Evolutionary conservation across 2,329 filamentous ascomycete species (phyloP), one percentile per base, ranked within the genome.

Genomic region (Cyphellophora attinorum): DNA sequence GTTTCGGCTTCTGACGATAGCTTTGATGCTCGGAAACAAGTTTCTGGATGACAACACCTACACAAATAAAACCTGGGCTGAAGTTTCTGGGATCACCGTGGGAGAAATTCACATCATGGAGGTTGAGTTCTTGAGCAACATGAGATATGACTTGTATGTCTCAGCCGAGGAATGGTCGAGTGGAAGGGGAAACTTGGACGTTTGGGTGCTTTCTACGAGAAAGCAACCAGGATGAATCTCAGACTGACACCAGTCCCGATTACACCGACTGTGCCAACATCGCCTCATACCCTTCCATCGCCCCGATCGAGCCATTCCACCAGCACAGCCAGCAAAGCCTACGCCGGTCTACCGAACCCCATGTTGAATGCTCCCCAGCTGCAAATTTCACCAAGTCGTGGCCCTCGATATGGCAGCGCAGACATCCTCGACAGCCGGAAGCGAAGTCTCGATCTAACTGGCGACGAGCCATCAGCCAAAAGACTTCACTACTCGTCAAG

Each of bases 41-140:
- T 98, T 96, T 56, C 65, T 98, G 50, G 91, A 98, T 55, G 91
- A 98, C 59, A 98, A 96, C 58, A 96, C 91, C 0, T 98, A 98
- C 61, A 96, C 91, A 23, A 98, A 98, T 66, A 95, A 96, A 67
- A 98, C 91, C 0, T 98, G 91, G 91, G 91, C 89, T 2, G 91
- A 98, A 51, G 91, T 98, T 8, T 96, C 91, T 1, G 83, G 84
- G 29, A 94, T 98, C 41, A 79, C 84, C 2, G 89, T 96, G 10
- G 78, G 81, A 41, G 91, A 98, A 59, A 94, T 98, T 33, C 91
- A 98, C 56, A 82, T 95, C 29, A 98, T 98, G 91, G 91, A 98
- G 58, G 91, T 98, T n/a, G 91, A 98, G 58, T 98, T 98, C 51
- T 67, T 98, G 44, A 95, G 89, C 67, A 96, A 96, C 59, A 93